Percentiles rank a stretch among this genome's conserved stretches.
Conservation (phyloP, 2,329 filamentous ascomycete genomes). For the Dactylonectria macrodidyma region DNA sequence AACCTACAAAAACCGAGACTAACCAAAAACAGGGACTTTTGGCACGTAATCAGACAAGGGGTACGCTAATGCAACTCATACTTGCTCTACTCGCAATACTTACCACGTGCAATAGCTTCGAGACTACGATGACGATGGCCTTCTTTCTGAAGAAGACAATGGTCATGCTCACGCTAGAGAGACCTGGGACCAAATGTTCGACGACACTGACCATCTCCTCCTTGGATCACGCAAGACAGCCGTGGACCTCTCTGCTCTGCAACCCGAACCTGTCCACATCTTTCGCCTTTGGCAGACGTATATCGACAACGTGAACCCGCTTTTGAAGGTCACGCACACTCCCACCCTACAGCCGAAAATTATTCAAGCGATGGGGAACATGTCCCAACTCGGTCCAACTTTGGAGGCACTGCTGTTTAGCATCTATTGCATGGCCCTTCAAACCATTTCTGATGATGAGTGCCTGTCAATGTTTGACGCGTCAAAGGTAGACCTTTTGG, state of each 20-base stretch:
- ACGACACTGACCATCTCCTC: slow-evolving; percentile 64
- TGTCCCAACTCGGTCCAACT: slow-evolving; percentile 54
- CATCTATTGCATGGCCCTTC: slow-evolving; percentile 61
- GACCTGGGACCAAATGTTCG: slow-evolving; percentile 61
- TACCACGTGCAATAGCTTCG: slow-evolving; percentile 13
- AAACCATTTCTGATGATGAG: slow-evolving; percentile 59
- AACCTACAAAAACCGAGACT: neutral
- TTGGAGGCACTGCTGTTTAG: slow-evolving; percentile 72
- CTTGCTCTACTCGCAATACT: neutral
- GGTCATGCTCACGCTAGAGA: slow-evolving; percentile 54
- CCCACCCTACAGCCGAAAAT: slow-evolving; percentile 68
- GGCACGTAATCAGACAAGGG: neutral
- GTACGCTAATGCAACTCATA: neutral
- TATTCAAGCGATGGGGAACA: slow-evolving; percentile 63
- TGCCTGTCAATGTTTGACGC: slow-evolving; percentile 59
- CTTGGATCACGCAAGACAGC: slow-evolving; percentile 61
- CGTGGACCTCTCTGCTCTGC: slow-evolving; percentile 64
- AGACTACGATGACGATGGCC: slow-evolving; percentile 10
- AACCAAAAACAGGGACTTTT: neutral
- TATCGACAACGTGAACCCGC: slow-evolving; percentile 70
- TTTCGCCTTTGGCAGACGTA: slow-evolving; percentile 71
- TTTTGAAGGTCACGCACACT: slow-evolving; percentile 72
- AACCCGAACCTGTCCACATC: slow-evolving; percentile 62
- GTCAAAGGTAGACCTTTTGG: slow-evolving; percentile 57
- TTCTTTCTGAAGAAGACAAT: slow-evolving; percentile 3